Conservation (phyloP, 805 yeast genomes). For the Starmerella khaoyaiensis region DNA sequence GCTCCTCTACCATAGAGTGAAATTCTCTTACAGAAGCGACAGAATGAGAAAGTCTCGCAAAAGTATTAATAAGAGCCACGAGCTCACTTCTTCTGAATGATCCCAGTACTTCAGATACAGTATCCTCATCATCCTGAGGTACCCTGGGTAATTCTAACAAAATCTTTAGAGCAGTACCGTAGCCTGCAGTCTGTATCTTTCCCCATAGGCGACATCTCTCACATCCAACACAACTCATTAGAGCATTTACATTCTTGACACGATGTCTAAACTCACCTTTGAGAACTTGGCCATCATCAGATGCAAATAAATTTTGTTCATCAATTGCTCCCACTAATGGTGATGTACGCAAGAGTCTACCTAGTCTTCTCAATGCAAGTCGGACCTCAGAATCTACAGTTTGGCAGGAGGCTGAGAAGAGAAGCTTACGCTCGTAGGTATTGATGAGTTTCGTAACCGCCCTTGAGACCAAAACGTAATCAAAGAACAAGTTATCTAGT, state of each 20-base stretch:
- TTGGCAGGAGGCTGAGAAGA: constrained; percentile 35
- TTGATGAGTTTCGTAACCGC: constrained; percentile 54
- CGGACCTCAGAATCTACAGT: constrained; percentile 37
- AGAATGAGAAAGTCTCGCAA: constrained; percentile 81
- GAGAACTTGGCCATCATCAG: constrained; percentile 34
- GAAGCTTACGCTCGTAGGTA: constrained; percentile 39
- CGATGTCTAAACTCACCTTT: constrained; percentile 78
- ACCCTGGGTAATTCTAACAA: constrained; percentile 61
- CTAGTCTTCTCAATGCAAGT: constrained; percentile 32
- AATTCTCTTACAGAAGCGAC: constrained; percentile 62
- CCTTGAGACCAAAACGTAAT: constrained; percentile 75
- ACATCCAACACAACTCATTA: constrained; percentile 98
- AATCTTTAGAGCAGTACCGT: constrained; percentile 89
- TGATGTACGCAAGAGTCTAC: constrained; percentile 24
- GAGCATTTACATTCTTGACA: constrained; percentile 76
- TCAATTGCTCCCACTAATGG: constrained; percentile 33
- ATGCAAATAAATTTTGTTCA: constrained; percentile 37
- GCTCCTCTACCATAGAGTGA: constrained; percentile 21
- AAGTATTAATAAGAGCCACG: constrained; percentile 82
- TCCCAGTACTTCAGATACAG: constrained; percentile 38
- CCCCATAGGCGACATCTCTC: constrained; percentile 98
- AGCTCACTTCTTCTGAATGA: constrained; percentile 66
- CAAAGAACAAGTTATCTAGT: constrained; percentile 76
- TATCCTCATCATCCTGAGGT: constrained; percentile 33
- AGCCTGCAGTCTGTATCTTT: constrained; percentile 90